These are phyloP conservation scores for Boletellus ananas DNA, from an alignment of 768 basidiomycete species.

Conservation along the genomic window DNA sequence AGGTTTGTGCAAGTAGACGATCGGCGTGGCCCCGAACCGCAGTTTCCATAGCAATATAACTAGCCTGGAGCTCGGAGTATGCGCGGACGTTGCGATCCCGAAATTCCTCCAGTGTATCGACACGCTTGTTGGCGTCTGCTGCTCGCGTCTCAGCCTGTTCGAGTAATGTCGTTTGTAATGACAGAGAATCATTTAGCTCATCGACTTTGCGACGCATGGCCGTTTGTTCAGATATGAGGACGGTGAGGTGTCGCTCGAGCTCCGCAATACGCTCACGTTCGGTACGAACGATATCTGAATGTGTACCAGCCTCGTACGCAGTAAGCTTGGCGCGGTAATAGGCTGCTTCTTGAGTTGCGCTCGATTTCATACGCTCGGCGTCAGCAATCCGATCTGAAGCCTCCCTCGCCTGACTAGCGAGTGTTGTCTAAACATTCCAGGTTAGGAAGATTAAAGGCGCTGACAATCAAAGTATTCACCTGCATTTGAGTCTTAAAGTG, in stretches of 20 bases:
- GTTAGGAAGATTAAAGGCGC: slow-evolving; percentile 11
- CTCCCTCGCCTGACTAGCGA: slow-evolving; percentile 71
- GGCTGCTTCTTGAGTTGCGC: slow-evolving; percentile 89
- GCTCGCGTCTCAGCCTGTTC: slow-evolving; percentile 80
- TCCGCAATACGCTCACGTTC: slow-evolving; percentile 76
- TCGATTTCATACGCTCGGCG: slow-evolving; percentile 70
- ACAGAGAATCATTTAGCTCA: slow-evolving; percentile 70
- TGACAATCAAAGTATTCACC: slow-evolving; percentile 42
- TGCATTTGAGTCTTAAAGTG: slow-evolving; percentile 83
- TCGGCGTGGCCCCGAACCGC: slow-evolving; percentile 75
- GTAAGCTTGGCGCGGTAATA: slow-evolving; percentile 95
- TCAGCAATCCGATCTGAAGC: slow-evolving; percentile 77
- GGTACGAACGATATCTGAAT: slow-evolving; percentile 60
- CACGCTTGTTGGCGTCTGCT: slow-evolving; percentile 67
- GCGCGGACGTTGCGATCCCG: slow-evolving; percentile 62
- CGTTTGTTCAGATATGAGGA: slow-evolving; percentile 58
- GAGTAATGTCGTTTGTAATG: slow-evolving; percentile 69
- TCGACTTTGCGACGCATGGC: slow-evolving; percentile 65
- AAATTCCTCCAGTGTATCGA: slow-evolving; percentile 66
- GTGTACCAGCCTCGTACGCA: slow-evolving; percentile 71
- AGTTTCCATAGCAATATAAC: slow-evolving; percentile 54
- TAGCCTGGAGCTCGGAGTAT: slow-evolving; percentile 67
- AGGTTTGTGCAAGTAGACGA: slow-evolving; percentile 66
- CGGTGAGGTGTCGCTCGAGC: slow-evolving; percentile 67
- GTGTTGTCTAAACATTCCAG: slow-evolving; percentile 47